Percentiles rank a stretch among this genome's conserved stretches.
phyloP scores from a whole-genome alignment of 164 flowering plant genomes.

The Macadamia tetraphylla region DNA sequence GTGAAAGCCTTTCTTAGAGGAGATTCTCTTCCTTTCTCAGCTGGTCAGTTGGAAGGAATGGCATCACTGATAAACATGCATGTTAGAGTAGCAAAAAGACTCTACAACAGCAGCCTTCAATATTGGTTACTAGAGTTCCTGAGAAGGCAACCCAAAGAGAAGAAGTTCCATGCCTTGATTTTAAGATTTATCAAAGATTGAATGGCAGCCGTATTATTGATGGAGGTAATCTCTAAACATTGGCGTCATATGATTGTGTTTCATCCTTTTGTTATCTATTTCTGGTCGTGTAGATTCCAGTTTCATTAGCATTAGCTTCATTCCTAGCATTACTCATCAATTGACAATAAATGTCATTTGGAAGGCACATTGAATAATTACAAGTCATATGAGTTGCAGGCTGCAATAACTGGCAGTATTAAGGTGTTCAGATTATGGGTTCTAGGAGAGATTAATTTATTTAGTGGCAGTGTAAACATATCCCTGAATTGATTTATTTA shows the following conservation, averaged over 20 bases:
- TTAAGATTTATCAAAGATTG: conserved; percentile 88
- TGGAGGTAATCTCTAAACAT: conserved; percentile 46
- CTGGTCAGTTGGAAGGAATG: conserved; percentile 88
- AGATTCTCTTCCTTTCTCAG: conserved; percentile 65
- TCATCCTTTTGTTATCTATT: neutral
- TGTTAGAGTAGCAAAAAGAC: conserved; percentile 47
- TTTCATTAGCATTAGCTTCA: neutral
- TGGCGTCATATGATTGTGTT: neutral
- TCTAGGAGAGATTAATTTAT: too few relatives aligned
- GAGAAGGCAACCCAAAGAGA: conserved; percentile 72
- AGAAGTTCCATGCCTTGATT: conserved; percentile 63
- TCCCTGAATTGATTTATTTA: too few relatives aligned
- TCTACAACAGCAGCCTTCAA: conserved; percentile 57
- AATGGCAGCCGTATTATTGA: conserved; percentile 58
- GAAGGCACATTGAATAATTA: neutral
- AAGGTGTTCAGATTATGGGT: too few relatives aligned
- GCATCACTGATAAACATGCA: conserved; percentile 56
- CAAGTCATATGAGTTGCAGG: neutral
- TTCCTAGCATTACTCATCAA: neutral
- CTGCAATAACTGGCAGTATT: too few relatives aligned
- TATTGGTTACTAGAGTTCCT: conserved; percentile 87
- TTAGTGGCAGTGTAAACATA: too few relatives aligned
- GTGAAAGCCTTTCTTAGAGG: conserved; percentile 83
- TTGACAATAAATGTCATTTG: neutral
- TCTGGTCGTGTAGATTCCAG: neutral